phyloP scores from a whole-genome alignment of 371 early-diverging fungal species.

The Blakeslea trispora region DNA sequence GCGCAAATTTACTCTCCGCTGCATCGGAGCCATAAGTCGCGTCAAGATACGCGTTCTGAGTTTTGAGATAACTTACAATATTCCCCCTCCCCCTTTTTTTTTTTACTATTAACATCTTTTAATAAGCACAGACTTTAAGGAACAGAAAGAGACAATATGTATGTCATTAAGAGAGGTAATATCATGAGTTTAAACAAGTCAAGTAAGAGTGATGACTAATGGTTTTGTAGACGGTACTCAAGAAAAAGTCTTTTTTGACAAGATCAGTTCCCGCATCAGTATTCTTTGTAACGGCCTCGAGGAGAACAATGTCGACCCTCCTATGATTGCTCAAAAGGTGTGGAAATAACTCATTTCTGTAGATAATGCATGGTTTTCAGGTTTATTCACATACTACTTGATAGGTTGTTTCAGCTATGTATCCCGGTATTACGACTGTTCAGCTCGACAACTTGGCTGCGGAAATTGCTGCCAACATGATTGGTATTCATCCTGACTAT shows the following conservation, averaged over 20 bases:
- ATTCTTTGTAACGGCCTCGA: conserved; percentile 87
- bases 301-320: conserved; percentile 82
- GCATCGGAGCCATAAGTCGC: too few species aligned
- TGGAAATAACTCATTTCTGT: neutral
- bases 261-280: conserved; percentile 87
- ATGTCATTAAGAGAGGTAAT: conserved; percentile 76
- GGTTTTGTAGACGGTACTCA: conserved; percentile 67
- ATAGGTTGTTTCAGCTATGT: conserved; percentile 68
- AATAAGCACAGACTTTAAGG: neutral
- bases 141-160: conserved; percentile 58
- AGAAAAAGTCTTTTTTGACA: conserved; percentile 87
- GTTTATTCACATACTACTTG: neutral
- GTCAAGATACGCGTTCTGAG: too few species aligned
- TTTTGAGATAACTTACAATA: too few species aligned
- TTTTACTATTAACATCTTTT: neutral
- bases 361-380: neutral
- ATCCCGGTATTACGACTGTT: conserved; percentile 89
- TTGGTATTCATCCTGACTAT: conserved; percentile 94
- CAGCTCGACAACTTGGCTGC: conserved; percentile 91
- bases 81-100: neutral
- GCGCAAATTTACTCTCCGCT: too few species aligned
- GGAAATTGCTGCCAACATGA: conserved; percentile 88
- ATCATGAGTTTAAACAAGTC: neutral
- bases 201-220: neutral
- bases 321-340: conserved; percentile 83